A percentile compares a stretch with the other conserved stretches of the same genome.
These are phyloP conservation scores for Talaromyces sp. DNA, from an alignment of 2,329 filamentous ascomycete species.

Conservation along the genomic window DNA sequence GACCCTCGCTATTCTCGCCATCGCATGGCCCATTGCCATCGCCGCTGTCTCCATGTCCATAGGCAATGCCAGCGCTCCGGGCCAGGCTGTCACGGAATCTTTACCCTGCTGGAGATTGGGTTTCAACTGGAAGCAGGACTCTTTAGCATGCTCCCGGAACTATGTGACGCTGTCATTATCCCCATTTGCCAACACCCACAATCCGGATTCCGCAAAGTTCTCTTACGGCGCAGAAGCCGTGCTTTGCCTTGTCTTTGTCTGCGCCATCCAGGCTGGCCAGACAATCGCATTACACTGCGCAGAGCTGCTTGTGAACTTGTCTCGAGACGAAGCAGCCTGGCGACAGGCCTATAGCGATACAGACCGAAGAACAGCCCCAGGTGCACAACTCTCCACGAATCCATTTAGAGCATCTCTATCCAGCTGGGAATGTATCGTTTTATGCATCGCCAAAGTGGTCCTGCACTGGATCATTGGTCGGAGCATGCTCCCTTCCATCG, in stretches of 20 bases:
- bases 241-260: neutral
- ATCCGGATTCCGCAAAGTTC: neutral
- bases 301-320: conserved; percentile 15
- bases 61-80: neutral
- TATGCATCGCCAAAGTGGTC: conserved; percentile 12
- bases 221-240: neutral
- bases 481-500: conserved; percentile 5
- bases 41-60: neutral
- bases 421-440: conserved; percentile 10
- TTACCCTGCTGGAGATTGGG: neutral
- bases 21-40: neutral
- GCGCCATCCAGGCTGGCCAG: neutral
- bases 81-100: neutral
- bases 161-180: neutral
- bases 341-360: neutral
- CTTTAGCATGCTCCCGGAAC: neutral
- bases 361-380: too few relatives aligned
- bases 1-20: neutral
- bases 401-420: neutral
- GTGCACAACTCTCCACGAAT: neutral
- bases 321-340: conserved; percentile 14
- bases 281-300: conserved; percentile 15
- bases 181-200: neutral
- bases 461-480: conserved; percentile 17
- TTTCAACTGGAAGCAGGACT: neutral